Evolutionary conservation across 2,329 filamentous ascomycete species (phyloP), one percentile per base, ranked within the genome.

Genomic region (Phialemonium atrogriseum): DNA sequence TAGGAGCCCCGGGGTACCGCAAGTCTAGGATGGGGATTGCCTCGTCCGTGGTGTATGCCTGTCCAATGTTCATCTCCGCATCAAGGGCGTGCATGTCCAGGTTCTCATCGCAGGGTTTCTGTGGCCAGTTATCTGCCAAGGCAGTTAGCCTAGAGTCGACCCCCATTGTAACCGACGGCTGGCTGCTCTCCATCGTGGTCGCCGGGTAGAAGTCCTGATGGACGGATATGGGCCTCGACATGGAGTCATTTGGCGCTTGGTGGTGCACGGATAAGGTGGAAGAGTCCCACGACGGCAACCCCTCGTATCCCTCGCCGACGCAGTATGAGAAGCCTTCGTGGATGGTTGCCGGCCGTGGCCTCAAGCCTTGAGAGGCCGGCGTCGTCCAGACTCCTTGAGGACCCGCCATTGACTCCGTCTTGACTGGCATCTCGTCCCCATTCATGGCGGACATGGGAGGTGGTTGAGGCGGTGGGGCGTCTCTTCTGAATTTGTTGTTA

Each of bases 31-130:
- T 70, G 10, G 74, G 71, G 40, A 79, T 70, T 32, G 68, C 66
- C 40, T 80, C 76, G 41, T 80, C 76, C 5, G 71, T 64, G 5
- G 73, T 73, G 51, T 70, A 77, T 6, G 73, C 72, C 47, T 78
- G 74, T 30, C 73, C 73, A 42, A 80, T 77, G 42, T 56, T 53
- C 60, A 75, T 69, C 21, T 79, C 75, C 10, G 61, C 54, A 23
- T 78, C 73, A 32, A 78, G 50, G 27, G 56, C 57, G 14, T 70
- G 65, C 30, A 77, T 59, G 20, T 77, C 73, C 28, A 74, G 56
- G 33, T 55, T 63, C 32, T 77, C 73, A 30, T 76, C 73, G 40
- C 64, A 72, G 11, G 68, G 55, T 50, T 78, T 77, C 22, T 69
- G 60, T 30, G 59, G 57, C 73, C 73, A 72, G 13, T 54, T 49